A percentile compares a stretch with the other conserved stretches of the same genome.
phyloP scores from a whole-genome alignment of 805 yeast genomes.

The Candida montana region DNA sequence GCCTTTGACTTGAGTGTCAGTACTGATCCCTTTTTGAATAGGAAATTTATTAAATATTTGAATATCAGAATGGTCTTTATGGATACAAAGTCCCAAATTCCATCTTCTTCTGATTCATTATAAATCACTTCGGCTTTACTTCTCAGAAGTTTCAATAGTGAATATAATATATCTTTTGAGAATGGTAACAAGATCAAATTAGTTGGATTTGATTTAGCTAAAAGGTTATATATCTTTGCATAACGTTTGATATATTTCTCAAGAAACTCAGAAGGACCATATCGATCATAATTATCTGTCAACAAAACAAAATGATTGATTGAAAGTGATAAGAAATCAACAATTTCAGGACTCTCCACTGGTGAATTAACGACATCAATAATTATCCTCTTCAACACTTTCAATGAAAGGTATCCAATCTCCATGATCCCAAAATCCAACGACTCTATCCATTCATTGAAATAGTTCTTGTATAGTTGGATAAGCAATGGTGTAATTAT shows the following conservation, averaged over 20 bases:
- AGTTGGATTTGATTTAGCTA: conserved; percentile 58
- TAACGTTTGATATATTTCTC: conserved; percentile 71
- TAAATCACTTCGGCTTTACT: conserved; percentile 63
- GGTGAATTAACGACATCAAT: conserved; percentile 74
- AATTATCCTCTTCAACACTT: conserved; percentile 65
- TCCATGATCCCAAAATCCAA: conserved; percentile 53
- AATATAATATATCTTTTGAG: conserved; percentile 53
- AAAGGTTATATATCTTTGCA: conserved; percentile 63
- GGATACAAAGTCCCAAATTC: conserved; percentile 71
- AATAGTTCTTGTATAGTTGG: conserved; percentile 52
- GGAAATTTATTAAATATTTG: conserved; percentile 57
- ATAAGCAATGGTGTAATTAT: conserved; percentile 54
- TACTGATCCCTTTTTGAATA: conserved; percentile 62
- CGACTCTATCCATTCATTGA: conserved; percentile 55
- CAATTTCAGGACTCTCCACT: conserved; percentile 50
- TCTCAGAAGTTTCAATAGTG: conserved; percentile 56
- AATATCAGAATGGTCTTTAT: conserved; percentile 61
- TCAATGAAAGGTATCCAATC: conserved; percentile 72
- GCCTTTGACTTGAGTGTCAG: conserved; percentile 53
- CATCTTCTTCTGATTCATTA: conserved; percentile 46
- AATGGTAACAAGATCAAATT: conserved; percentile 65
- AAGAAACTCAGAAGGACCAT: conserved; percentile 35
- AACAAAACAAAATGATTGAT: conserved; percentile 57
- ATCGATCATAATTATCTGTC: conserved; percentile 47
- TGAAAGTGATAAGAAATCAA: conserved; percentile 54